Conservation (phyloP, 2,329 filamentous ascomycete genomes). For the Cercospora brassicicola region DNA sequence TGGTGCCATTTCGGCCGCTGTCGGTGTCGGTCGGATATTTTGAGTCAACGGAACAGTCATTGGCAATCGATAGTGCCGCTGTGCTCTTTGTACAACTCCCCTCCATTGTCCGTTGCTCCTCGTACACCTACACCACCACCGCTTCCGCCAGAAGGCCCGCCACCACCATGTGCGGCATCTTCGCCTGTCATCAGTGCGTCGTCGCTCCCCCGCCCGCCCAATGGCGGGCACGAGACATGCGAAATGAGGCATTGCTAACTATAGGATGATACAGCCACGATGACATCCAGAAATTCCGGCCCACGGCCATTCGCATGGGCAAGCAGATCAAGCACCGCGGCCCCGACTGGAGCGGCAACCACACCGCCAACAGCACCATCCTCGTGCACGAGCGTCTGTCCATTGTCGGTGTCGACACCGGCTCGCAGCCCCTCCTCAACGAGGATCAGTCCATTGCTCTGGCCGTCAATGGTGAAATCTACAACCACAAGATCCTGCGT, state of each 20-base stretch:
- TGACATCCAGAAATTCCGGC: slow-evolving; percentile 95
- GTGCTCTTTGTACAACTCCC: neutral
- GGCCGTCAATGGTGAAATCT: slow-evolving; percentile 98
- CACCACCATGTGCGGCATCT: slow-evolving; percentile 88
- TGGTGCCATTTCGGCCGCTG: neutral
- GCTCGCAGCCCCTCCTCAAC: slow-evolving; percentile 92
- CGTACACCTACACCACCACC: neutral
- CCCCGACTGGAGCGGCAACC: slow-evolving; percentile 93
- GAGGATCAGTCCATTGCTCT: slow-evolving; percentile 83
- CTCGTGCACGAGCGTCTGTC: slow-evolving; percentile 96
- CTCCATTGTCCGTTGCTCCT: neutral
- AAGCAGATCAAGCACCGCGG: slow-evolving; percentile 97
- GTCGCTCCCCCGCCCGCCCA: slow-evolving; percentile 65
- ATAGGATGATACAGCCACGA: slow-evolving; percentile 62
- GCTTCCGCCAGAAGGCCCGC: neutral
- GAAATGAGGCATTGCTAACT: slow-evolving; percentile 20
- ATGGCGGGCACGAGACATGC: slow-evolving; percentile 54
- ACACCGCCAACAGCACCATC: slow-evolving; percentile 88
- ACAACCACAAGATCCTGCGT: slow-evolving; percentile 95
- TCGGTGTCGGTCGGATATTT: slow-evolving; percentile 2
- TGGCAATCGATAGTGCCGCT: neutral
- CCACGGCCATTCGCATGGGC: slow-evolving; percentile 85
- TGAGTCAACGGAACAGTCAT: slow-evolving; percentile 7
- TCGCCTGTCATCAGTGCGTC: slow-evolving; percentile 82
- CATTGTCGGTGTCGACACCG: slow-evolving; percentile 96